Conservation (phyloP, 768 basidiomycete genomes). For the Trametes cinnabarina region DNA sequence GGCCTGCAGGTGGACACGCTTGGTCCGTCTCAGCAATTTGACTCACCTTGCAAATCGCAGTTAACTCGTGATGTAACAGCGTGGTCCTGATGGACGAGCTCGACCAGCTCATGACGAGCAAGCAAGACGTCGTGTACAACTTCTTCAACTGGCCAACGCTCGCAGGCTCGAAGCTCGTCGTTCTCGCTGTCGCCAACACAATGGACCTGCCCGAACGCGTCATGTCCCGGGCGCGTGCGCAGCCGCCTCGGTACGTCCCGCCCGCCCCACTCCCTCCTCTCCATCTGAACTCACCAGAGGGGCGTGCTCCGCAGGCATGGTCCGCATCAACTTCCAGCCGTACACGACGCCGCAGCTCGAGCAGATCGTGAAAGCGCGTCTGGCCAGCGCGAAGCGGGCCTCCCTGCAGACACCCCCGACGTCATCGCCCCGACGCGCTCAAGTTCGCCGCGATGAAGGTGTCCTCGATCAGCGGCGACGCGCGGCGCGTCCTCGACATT, state of each 20-base stretch:
- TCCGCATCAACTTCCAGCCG: conserved; percentile 88
- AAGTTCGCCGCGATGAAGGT: conserved; percentile 82
- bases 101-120: conserved; percentile 92
- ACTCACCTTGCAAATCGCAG: neutral
- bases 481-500: conserved; percentile 87
- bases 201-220: conserved; percentile 97
- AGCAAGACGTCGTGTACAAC: conserved; percentile 98
- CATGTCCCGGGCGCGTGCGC: conserved; percentile 87
- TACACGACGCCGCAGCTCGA: conserved; percentile 78
- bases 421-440: conserved; percentile 72
- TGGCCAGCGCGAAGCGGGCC: conserved; percentile 57
- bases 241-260: conserved; percentile 75
- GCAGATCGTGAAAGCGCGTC: conserved; percentile 81
- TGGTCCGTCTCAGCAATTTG: conserved; percentile 60
- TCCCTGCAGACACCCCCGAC: conserved; percentile 45
- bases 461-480: conserved; percentile 86
- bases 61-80: conserved; percentile 43
- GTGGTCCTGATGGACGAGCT: conserved; percentile 98
- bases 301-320: conserved; percentile 60
- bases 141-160: conserved; percentile 99
- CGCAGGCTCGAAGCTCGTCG: conserved; percentile 82
- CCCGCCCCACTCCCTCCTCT: neutral
- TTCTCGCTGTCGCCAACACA: conserved; percentile 96
- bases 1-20: conserved; percentile 76
- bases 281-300: neutral